Evolutionary conservation across 164 flowering plant genomes (phyloP).

Genomic region (Vitis rotundifolia): DNA sequence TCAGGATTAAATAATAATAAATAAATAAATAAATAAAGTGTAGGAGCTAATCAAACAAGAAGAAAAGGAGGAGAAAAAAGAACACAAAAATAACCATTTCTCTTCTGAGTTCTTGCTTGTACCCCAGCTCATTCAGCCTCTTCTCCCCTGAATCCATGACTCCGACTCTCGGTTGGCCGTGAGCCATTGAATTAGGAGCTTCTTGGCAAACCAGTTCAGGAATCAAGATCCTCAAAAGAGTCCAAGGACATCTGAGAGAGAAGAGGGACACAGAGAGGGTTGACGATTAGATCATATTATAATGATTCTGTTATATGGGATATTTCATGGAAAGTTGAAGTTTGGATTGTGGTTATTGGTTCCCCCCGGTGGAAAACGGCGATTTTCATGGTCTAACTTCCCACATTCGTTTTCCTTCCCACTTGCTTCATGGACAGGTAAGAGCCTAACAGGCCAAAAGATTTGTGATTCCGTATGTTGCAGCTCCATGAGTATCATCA

Average conservation of each 20-base stretch:
- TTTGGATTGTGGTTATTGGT: too few species aligned
- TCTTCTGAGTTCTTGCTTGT: conserved; percentile 80
- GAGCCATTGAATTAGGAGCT: background rate
- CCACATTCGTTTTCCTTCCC: too few species aligned
- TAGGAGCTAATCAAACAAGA: background rate
- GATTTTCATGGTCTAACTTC: too few species aligned
- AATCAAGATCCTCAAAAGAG: background rate
- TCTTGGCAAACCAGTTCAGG: background rate
- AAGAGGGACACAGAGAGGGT: background rate
- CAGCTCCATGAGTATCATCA: too few species aligned
- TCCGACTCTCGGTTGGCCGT: background rate
- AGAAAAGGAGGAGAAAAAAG: background rate
- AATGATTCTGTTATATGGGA: too few species aligned
- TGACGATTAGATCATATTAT: background rate
- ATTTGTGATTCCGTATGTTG: too few species aligned
- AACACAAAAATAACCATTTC: conserved; percentile 52
- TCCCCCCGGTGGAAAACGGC: too few species aligned
- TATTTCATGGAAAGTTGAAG: too few species aligned
- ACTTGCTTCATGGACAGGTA: too few species aligned
- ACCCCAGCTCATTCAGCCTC: conserved; percentile 71
- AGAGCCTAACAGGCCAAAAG: too few species aligned
- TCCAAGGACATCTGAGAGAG: too few species aligned
- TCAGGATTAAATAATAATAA: background rate
- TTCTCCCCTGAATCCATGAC: conserved; percentile 71
- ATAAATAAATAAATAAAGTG: background rate